A percentile compares a stretch with the other conserved stretches of the same genome.
phyloP scores from a whole-genome alignment of 2,329 filamentous ascomycete species.

The Botryotinia narcissicola region DNA sequence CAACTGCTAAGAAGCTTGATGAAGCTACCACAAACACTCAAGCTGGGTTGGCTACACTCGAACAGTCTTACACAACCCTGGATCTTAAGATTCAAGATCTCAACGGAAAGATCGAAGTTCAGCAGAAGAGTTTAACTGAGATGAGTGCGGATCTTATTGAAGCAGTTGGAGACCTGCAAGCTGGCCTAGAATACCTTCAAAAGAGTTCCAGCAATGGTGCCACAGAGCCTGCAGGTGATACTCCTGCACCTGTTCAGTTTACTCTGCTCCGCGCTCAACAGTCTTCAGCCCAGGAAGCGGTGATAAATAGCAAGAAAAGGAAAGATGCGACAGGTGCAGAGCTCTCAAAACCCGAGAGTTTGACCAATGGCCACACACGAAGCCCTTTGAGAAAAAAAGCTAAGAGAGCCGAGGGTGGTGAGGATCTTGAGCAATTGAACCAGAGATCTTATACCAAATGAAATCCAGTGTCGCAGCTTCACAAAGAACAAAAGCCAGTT shows the following conservation, averaged over 20 bases:
- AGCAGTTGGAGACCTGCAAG: neutral
- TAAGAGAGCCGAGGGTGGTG: neutral
- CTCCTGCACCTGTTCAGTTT: too few species aligned
- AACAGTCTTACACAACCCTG: neutral
- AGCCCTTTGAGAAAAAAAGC: conserved; percentile 1
- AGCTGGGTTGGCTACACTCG: neutral
- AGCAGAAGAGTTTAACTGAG: neutral
- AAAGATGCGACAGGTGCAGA: neutral
- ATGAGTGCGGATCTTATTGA: neutral
- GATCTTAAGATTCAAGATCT: neutral
- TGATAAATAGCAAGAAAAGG: neutral
- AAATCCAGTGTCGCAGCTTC: neutral
- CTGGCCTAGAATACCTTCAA: neutral
- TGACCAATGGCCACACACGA: neutral
- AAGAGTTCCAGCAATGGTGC: neutral
- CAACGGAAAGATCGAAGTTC: neutral
- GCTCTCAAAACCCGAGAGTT: neutral
- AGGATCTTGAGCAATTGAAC: neutral
- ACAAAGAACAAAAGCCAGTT: too few species aligned
- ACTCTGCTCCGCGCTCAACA: too few species aligned
- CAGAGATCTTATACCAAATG: neutral
- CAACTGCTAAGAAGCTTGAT: neutral
- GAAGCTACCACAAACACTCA: neutral
- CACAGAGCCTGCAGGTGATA: neutral
- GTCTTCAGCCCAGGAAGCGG: neutral